phyloP scores from a whole-genome alignment of 164 flowering plant species.

The Tinospora cordifolia region DNA sequence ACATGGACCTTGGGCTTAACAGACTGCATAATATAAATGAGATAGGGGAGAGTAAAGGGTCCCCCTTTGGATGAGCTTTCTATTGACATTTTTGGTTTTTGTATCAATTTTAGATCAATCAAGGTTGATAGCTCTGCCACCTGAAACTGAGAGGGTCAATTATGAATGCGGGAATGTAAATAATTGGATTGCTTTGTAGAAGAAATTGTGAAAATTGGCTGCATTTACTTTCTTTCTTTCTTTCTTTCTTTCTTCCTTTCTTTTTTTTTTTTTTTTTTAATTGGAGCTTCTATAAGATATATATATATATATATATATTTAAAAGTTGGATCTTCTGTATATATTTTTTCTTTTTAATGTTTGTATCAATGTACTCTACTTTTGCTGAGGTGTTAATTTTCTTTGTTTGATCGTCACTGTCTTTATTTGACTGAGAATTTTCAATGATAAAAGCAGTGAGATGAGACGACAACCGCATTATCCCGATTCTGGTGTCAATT shows the following conservation, averaged over 20 bases:
- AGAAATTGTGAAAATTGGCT: neutral
- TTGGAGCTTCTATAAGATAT: neutral
- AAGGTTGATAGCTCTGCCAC: neutral
- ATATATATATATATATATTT: no score
- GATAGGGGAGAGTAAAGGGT: no score
- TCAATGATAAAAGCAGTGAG: slow-evolving; percentile 10
- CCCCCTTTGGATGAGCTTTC: neutral
- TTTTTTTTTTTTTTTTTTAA: neutral
- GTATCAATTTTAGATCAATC: neutral
- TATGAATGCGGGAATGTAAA: neutral
- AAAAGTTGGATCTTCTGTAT: neutral
- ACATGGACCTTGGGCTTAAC: no score
- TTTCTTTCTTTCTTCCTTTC: no score
- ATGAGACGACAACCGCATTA: slow-evolving; percentile 33
- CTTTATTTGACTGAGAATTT: slow-evolving; percentile 1
- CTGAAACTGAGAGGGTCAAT: neutral
- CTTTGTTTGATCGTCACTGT: neutral
- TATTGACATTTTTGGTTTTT: neutral
- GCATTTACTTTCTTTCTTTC: no score
- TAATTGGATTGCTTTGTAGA: neutral
- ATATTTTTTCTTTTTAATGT: neutral
- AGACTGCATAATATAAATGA: no score
- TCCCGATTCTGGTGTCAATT: slow-evolving; percentile 23
- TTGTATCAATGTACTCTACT: neutral
- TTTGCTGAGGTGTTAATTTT: neutral